Base-by-base conservation (phyloP, 2,329 filamentous ascomycete genomes). In the Diplodia corticola region DNA sequence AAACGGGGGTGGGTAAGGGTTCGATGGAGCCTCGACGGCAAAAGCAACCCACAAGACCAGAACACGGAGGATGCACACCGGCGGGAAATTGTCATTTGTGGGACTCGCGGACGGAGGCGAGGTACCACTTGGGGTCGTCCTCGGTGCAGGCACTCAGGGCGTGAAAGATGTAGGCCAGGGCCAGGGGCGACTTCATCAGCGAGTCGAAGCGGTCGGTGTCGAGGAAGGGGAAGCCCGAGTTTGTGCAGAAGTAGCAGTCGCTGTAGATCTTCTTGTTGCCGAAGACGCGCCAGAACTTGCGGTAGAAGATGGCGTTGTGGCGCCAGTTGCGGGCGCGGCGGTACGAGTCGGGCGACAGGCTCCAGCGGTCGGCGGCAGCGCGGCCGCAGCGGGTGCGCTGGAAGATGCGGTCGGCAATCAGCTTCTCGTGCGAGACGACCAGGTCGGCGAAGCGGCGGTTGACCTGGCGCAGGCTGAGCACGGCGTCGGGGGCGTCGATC, bases 211-310 rank as follows among this genome's bases (percentile, higher is more conserved):
- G 44, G n/a, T 61, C 57, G 33, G 61, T 44, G 35, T 66, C 57
- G 22, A 66, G 55, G n/a, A 66, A 66, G 17, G 64, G 64, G 15
- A 61, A 66, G 3, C 55, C 57, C 9, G 57, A 54, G 57, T 66
- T 66, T 15, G 64, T 54, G 44, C 40, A 61, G 49, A 50, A 61
- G 37, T 54, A 61, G 64, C 64, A 66, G 55, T 61, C 64, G 48
- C 49, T 53, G 64, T 66, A 66, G 40, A 66, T 63, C 49, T 40
- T 54, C 37, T 55, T 63, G 49, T 48, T 46, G 13, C 64, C 64
- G 40, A 63, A 66, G 35, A 63, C 57, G 12, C 64, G 33, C 64
- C 64, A 66, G 51, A 66, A 66, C 55, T 66, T 66, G 46, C 57
- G 49, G 64, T 66, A 66, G 35, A 66, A 66, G 55, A 54, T 66